A percentile compares a stretch with the other conserved stretches of the same genome.
Evolutionary conservation across 139 green algal genomes (phyloP).

Genomic region (Chlorella sp.): DNA sequence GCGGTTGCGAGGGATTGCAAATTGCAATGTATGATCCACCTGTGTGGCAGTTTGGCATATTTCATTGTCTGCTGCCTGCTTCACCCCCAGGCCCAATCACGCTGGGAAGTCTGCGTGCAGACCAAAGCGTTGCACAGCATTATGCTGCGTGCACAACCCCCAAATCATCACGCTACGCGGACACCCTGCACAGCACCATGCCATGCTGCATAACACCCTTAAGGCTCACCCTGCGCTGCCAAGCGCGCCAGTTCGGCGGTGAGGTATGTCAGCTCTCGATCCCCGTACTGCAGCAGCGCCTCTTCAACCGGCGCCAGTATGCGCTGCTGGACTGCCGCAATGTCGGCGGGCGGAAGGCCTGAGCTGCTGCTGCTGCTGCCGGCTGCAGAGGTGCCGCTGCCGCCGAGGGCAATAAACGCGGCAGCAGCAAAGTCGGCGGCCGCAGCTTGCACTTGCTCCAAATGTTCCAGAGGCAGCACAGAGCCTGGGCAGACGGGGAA

Average conservation of each 20-base stretch:
- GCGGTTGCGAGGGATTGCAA: neutral
- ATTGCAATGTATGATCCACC: no score
- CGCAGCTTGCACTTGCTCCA: conserved; percentile 41
- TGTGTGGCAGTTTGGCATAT: no score
- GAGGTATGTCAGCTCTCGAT: conserved; percentile 47
- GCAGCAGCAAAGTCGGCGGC: conserved; percentile 27
- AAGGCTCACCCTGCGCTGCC: conserved; percentile 5
- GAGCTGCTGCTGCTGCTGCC: neutral
- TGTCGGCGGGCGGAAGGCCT: neutral
- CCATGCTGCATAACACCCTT: no score
- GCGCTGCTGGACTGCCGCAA: neutral
- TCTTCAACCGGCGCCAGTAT: conserved; percentile 44
- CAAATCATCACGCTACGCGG: no score
- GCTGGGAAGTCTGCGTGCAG: no score
- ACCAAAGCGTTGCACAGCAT: no score
- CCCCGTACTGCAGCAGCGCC: conserved; percentile 51
- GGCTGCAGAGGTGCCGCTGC: neutral
- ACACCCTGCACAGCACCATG: no score
- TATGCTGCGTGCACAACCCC: no score
- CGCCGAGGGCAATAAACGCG: conserved; percentile 8
- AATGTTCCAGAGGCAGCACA: conserved; percentile 39
- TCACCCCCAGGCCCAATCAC: no score
- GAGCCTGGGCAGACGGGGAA: neutral
- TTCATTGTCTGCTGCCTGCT: no score
- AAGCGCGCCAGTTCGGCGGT: conserved; percentile 37